Evolutionary conservation across 164 flowering plant genomes (phyloP), one percentile per base, ranked within the genome.

Genomic region (Saururus chinensis): DNA sequence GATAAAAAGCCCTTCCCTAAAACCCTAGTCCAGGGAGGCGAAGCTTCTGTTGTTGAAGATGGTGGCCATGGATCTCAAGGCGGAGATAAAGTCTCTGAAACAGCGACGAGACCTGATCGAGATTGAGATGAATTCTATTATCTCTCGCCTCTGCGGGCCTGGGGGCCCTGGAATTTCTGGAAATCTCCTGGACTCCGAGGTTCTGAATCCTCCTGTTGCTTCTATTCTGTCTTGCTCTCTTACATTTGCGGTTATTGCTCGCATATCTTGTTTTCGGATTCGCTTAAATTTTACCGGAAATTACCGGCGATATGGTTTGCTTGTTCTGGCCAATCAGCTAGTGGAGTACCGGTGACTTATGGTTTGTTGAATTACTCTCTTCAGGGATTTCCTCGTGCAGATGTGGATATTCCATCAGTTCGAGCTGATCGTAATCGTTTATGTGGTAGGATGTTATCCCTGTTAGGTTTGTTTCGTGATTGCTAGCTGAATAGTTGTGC

Each of bases 141-240:
- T 88, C 65, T 62, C 74, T 53, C 86, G 84, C 37, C 92, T 93
- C 71, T 65, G 64, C 53, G 83, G 70, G 40, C 88, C 95, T 19
- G 90, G 83, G 9, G 96, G 86, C 20, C 96, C 98, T 52, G 98
- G 98, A 10, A 74, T 92, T 62, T 79, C 95, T 21, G 96, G 92
- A 66, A 88, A 75, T 67, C 96, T 92, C 69, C 66, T 84, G 56
- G 96, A 92, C 64, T 66, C 87, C 17, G 93, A 89, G 91, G 98
- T 40, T 48, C 37, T 64, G 48, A 19, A 13, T 35, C 24, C 19
- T 24, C 17, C 6, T 12, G 11, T 8, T 9, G 55, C 19, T 16
- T 25, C 19, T 9, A 8, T 54, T 24, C 12, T 11, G 20, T 54
- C 21, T 23, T 22, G n/a, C 12, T 30, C 57, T 30, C 0, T 23